These are phyloP conservation scores for Collybia mongolica DNA, from an alignment of 768 basidiomycete genomes.

Conservation along the genomic window DNA sequence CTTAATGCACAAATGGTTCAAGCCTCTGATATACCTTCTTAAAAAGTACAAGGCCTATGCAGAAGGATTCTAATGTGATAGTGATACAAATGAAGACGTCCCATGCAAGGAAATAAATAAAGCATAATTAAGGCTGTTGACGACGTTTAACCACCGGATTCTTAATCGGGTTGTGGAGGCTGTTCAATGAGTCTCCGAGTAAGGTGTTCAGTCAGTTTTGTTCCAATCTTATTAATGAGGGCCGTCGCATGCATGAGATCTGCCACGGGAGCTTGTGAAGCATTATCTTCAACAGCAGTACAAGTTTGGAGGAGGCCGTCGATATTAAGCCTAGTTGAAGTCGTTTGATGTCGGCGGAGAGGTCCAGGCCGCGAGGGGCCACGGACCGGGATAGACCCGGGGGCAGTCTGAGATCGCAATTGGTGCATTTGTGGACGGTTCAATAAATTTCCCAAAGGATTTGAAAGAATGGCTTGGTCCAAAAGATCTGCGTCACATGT, in stretches of 20 bases:
- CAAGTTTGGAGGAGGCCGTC: slow-evolving; percentile 43
- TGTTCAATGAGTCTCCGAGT: too few relatives aligned
- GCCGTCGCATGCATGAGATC: slow-evolving; percentile 47
- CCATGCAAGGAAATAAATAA: too few relatives aligned
- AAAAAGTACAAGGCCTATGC: too few relatives aligned
- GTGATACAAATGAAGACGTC: too few relatives aligned
- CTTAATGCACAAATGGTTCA: too few relatives aligned
- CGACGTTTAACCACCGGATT: too few relatives aligned
- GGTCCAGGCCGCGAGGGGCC: slow-evolving; percentile 11
- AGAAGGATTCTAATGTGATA: too few relatives aligned
- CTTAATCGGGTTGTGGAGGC: too few relatives aligned
- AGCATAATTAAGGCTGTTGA: too few relatives aligned
- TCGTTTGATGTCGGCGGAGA: slow-evolving; percentile 36
- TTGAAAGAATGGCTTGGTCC: neutral
- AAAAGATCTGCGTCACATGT: neutral
- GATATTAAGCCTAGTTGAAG: slow-evolving; percentile 40
- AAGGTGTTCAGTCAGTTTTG: slow-evolving; percentile 39
- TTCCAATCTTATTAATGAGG: slow-evolving; percentile 45
- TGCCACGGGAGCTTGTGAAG: slow-evolving; percentile 47
- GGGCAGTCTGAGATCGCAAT: slow-evolving; percentile 8
- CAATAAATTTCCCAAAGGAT: neutral
- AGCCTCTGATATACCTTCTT: too few relatives aligned
- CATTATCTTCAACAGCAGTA: slow-evolving; percentile 37
- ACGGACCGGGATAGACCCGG: slow-evolving; percentile 5
- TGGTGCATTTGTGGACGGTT: neutral